Evolutionary conservation across 345 rosid genomes (phyloP), one percentile per base, ranked within the genome.

Genomic region (Eucalyptus melliodora): DNA sequence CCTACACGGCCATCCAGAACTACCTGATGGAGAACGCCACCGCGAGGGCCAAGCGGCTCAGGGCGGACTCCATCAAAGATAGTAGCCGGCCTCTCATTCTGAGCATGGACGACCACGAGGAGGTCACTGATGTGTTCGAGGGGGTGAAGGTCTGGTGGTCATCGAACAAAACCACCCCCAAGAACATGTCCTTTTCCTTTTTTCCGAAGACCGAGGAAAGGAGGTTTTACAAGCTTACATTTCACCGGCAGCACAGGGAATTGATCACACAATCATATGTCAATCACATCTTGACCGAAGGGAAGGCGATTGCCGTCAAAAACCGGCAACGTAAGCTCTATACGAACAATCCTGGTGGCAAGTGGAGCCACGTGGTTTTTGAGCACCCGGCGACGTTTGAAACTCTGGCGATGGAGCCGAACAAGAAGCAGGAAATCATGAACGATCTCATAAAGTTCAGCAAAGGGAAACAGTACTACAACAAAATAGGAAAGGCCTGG

Each of bases 351-450:
- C 86, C 56, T 51, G 1, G 56, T 17, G 90, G 31, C 62, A 86
- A 27, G 72, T 91, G 92, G 92, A 91, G 81, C 86, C 90, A 89
- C 15, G 91, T 89, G 7, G 50, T 85, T 13, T 89, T 91, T n/a
- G 91, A 91, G 89, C 92, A 91, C 77, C 92, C 92, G 0, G 90
- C 92, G 9, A 91, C 24, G 11, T 91, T 91, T n/a, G 89, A 87
- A 1, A 91, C 92, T 7, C 77, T 91, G 16, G 92, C 90, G 2
- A 80, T 91, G 92, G 92, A 91, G 9, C 86, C 87, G n/a, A 27
- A 16, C 86, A 83, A 89, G 91, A 91, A 89, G 88, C 51, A 50
- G 50, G 90, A 89, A 49, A 87, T 89, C 88, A 50, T 53, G 47
- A 77, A 55, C 11, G 92, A 89, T 56, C 87, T 91, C n/a, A 53